Evolutionary conservation across 495 filamentous ascomycete species (phyloP), one percentile per base, ranked within the genome.

Genomic region (Aeminium ludgeri): DNA sequence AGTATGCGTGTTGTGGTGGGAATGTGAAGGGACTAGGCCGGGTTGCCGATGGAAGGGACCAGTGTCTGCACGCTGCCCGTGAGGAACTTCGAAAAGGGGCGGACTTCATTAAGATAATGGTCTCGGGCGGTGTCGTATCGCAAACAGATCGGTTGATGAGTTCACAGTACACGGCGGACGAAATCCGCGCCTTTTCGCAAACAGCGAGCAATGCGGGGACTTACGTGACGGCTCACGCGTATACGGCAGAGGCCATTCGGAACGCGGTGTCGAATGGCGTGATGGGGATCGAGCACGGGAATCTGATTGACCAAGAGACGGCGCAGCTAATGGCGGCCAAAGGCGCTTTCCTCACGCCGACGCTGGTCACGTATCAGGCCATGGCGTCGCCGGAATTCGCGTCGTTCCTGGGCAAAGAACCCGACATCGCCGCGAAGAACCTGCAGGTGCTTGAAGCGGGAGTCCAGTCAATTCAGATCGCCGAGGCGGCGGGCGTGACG

Each of bases 101-200:
- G 0, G 63, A 72, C 35, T 72, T 73, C 41, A 62, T 74, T 54
- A 74, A 74, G 54, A 72, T 74, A 40, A 72, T 74, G 68, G 55
- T 59, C 10, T 63, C 64, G 2, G 68, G 69, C 3, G 69, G 70
- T 3, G 70, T 74, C 4, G 68, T 64, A 0, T 62, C 54, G 20
- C 67, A 67, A 0, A 67, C 69, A 0, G 69, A 73, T 47, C 52
- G 52, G 35, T 43, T 74, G 11, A 59, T 66, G 20, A 59, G 59
- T 38, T 53, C 66, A 1, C 70, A 74, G 47, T 74, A 71, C 54
- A 65, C 68, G 2, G 44, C 55, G 17, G 63, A 63, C 17, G 70
- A 74, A 38, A 65, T 73, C 33, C 55, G 55, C 15, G 69, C 66
- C 0, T 68, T 74, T 42, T 55, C 55, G 10, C 58, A 59, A 30